phyloP scores from a whole-genome alignment of 768 basidiomycete genomes.

The Mycena latifolia region DNA sequence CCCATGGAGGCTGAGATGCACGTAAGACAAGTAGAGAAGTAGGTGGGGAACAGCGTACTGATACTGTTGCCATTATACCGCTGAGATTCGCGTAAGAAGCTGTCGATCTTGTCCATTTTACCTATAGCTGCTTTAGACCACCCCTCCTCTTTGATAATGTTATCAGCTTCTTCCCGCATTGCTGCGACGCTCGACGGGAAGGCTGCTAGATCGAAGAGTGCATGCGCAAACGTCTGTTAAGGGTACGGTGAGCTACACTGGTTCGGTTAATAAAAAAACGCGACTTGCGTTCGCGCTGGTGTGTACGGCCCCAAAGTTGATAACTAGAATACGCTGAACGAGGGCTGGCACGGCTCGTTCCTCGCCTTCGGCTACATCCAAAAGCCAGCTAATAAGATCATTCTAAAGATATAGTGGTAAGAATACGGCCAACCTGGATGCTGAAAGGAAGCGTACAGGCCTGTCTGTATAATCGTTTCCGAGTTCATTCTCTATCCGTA shows the following conservation, averaged over 20 bases:
- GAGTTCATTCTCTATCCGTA: constrained; percentile 40
- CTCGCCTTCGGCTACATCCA: constrained; percentile 24
- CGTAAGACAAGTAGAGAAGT: neutral
- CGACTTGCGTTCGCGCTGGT: constrained; percentile 15
- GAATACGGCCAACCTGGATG: constrained; percentile 25
- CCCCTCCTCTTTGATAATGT: constrained; percentile 40
- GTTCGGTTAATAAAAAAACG: neutral
- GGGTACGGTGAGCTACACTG: constrained; percentile 30
- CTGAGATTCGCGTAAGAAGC: constrained; percentile 48
- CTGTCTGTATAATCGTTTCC: constrained; percentile 45
- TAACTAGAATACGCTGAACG: constrained; percentile 23
- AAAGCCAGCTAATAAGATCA: constrained; percentile 26
- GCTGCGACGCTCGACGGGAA: constrained; percentile 38
- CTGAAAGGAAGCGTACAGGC: constrained; percentile 44
- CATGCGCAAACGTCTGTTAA: constrained; percentile 41
- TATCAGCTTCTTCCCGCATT: constrained; percentile 50
- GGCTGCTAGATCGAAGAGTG: constrained; percentile 42
- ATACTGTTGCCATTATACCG: constrained; percentile 41
- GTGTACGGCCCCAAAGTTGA: constrained; percentile 26
- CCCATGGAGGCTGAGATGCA: constrained; percentile 28
- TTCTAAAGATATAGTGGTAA: constrained; percentile 30
- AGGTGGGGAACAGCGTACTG: constrained; percentile 34
- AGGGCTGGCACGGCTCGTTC: constrained; percentile 25
- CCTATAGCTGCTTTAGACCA: constrained; percentile 42
- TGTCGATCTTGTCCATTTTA: constrained; percentile 50